These are phyloP conservation scores for Petasospora fabianii DNA, from an alignment of 1,139 yeast species.

Conservation along the genomic window DNA sequence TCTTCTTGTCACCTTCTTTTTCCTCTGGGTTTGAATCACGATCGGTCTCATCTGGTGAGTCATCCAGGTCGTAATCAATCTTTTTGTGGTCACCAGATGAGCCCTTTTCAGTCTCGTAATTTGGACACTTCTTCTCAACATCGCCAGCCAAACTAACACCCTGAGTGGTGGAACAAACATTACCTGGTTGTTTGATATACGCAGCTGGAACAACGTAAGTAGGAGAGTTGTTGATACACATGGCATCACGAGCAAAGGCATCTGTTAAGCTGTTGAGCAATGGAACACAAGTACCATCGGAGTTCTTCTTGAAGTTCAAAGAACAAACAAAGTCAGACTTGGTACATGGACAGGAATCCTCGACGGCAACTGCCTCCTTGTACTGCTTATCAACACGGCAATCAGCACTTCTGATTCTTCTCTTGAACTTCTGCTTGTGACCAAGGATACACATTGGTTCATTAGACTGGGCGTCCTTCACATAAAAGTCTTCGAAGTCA, in stretches of 20 bases:
- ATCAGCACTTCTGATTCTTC: slow-evolving; percentile 63
- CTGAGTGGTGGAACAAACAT: slow-evolving; percentile 32
- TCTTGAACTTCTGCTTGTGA: slow-evolving; percentile 56
- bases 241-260: slow-evolving; percentile 30
- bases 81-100: slow-evolving; percentile 13
- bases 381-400: slow-evolving; percentile 64
- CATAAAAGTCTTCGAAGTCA: slow-evolving; percentile 66
- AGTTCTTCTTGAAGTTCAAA: slow-evolving; percentile 45
- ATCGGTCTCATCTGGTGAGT: slow-evolving; percentile 39
- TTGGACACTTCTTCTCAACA: slow-evolving; percentile 16
- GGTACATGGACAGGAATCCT: slow-evolving; percentile 65
- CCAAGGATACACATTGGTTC: slow-evolving; percentile 60
- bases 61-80: slow-evolving; percentile 29
- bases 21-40: slow-evolving; percentile 32
- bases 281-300: slow-evolving; percentile 53
- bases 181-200: slow-evolving; percentile 39
- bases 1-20: slow-evolving; percentile 35
- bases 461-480: slow-evolving; percentile 39
- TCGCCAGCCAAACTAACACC: slow-evolving; percentile 16
- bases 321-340: slow-evolving; percentile 72
- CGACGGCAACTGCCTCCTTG: slow-evolving; percentile 53
- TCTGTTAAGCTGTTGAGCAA: slow-evolving; percentile 29
- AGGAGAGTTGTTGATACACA: slow-evolving; percentile 22
- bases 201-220: slow-evolving; percentile 17
- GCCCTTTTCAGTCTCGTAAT: slow-evolving; percentile 35